phyloP scores from a whole-genome alignment of 148 eudicot genomes.

The Heliosperma pusillum region DNA sequence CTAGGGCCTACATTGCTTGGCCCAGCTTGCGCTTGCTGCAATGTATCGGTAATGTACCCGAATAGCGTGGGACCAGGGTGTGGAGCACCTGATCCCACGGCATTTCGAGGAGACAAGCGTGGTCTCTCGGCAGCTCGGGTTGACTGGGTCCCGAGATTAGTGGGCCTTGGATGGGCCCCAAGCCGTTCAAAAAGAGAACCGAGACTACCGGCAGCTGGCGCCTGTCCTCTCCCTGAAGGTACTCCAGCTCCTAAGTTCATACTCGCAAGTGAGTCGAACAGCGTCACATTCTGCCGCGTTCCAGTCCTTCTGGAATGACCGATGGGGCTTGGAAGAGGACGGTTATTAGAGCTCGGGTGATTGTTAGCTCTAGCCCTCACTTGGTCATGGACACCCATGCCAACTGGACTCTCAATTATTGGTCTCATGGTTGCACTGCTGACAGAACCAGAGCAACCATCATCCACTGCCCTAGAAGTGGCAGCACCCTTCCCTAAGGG shows the following conservation, averaged over 20 bases:
- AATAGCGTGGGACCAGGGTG: neutral
- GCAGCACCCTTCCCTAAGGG: neutral
- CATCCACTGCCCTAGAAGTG: neutral
- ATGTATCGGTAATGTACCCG: neutral
- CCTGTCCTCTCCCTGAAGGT: neutral
- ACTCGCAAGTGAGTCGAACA: neutral
- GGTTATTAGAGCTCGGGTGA: neutral
- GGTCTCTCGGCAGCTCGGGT: neutral
- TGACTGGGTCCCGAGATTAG: neutral
- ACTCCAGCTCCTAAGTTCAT: neutral
- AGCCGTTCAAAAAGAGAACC: neutral
- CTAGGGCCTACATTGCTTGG: neutral
- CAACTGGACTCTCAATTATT: neutral
- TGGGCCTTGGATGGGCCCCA: neutral
- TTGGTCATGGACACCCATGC: neutral
- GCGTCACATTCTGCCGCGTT: neutral
- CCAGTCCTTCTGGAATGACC: neutral
- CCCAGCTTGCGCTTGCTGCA: neutral
- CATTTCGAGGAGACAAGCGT: neutral
- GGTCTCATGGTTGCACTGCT: too few relatives aligned
- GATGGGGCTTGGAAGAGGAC: neutral
- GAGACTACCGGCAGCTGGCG: neutral
- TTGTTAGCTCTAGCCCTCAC: neutral
- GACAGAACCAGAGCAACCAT: too few relatives aligned
- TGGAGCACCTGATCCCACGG: neutral